These are phyloP conservation scores for Roridomyces roridus DNA, from an alignment of 768 basidiomycete species.

Conservation along the genomic window DNA sequence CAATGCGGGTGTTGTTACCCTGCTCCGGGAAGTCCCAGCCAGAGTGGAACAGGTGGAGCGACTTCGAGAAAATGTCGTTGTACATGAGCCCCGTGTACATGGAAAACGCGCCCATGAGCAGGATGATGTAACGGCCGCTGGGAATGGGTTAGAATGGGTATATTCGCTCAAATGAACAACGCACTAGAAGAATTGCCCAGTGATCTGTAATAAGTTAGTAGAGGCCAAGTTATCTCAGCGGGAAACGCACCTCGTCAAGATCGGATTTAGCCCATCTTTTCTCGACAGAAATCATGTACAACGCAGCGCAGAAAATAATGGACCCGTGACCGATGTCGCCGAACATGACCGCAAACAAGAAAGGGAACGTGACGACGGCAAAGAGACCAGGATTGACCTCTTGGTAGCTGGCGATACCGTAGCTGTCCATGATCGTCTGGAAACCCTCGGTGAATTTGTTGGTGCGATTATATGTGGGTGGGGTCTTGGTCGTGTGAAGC, in stretches of 20 bases:
- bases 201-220: constrained; percentile 56
- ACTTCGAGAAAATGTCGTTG: constrained; percentile 98
- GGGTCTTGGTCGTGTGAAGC: constrained; percentile 86
- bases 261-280: constrained; percentile 74
- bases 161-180: constrained; percentile 37
- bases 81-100: constrained; percentile 97
- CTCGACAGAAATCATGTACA: constrained; percentile 89
- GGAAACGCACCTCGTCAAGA: constrained; percentile 69
- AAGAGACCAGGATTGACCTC: constrained; percentile 97
- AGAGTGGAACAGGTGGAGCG: constrained; percentile 85
- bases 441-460: constrained; percentile 97
- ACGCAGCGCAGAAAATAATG: constrained; percentile 77
- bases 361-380: constrained; percentile 92
- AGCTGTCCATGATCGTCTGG: constrained; percentile 98
- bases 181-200: constrained; percentile 91
- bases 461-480: constrained; percentile 93
- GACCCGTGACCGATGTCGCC: constrained; percentile 97
- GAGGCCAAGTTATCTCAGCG: background rate
- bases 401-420: constrained; percentile 93
- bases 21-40: constrained; percentile 80
- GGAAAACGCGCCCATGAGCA: constrained; percentile 97
- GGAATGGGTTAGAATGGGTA: constrained; percentile 27
- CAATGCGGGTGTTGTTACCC: constrained; percentile 47
- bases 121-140: constrained; percentile 97
- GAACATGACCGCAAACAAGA: constrained; percentile 99